These are phyloP conservation scores for Kuraishia cidri DNA, from an alignment of 805 yeast genomes.

Conservation along the genomic window DNA sequence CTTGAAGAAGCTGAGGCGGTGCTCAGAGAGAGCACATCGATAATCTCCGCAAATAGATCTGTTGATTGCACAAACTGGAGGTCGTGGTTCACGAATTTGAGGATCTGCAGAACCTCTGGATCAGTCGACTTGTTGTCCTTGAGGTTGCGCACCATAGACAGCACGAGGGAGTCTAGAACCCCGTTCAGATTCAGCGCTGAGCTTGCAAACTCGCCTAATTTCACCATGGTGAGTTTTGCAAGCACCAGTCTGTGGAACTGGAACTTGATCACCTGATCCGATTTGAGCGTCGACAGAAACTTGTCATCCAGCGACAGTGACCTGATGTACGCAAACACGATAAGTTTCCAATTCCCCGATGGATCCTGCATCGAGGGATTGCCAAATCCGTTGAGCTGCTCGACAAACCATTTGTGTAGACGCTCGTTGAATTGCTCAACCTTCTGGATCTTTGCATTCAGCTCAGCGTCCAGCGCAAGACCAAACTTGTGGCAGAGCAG, in stretches of 20 bases:
- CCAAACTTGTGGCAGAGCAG: constrained; percentile 7
- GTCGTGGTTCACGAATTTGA: constrained; percentile 12
- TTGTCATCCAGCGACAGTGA: constrained; percentile 8
- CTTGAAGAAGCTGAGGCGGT: background rate
- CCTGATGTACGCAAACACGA: constrained; percentile 6
- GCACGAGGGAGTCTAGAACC: too few relatives aligned
- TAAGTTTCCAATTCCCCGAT: background rate
- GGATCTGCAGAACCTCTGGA: constrained; percentile 5
- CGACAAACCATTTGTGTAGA: constrained; percentile 8
- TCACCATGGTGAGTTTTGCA: constrained; percentile 9
- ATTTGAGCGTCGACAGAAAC: constrained; percentile 4
- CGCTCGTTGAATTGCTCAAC: constrained; percentile 7
- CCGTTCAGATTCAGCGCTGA: too few relatives aligned
- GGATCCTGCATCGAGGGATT: background rate
- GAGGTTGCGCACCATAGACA: constrained; percentile 8
- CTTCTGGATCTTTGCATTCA: constrained; percentile 6
- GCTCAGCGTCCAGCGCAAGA: constrained; percentile 2
- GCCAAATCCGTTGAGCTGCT: background rate
- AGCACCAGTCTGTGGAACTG: constrained; percentile 14
- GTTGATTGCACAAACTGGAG: constrained; percentile 11
- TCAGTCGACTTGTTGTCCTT: constrained; percentile 5
- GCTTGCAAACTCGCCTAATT: constrained; percentile 9
- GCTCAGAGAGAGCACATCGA: background rate
- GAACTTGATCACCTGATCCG: constrained; percentile 11
- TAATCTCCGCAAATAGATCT: constrained; percentile 12